Evolutionary conservation across 345 rosid species (phyloP).

Genomic region (Salix purpurea): DNA sequence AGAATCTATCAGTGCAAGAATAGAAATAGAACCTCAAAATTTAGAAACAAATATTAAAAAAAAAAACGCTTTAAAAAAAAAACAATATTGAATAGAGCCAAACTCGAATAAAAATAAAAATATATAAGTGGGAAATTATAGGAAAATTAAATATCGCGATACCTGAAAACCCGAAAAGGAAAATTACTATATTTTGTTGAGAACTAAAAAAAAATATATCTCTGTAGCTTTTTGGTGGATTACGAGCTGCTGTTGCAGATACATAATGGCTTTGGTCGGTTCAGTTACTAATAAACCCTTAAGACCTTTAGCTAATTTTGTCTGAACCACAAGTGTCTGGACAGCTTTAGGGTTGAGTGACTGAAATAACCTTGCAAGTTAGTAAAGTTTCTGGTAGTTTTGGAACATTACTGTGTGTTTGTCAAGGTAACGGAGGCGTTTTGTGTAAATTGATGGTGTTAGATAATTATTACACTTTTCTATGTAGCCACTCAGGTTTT

Average conservation of each 20-base stretch:
- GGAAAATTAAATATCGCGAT: constrained; percentile 6
- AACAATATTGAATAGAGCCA: background rate
- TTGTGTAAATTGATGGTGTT: background rate
- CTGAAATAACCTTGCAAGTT: background rate
- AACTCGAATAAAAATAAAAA: background rate
- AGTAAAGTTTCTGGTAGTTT: background rate
- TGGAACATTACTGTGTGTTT: background rate
- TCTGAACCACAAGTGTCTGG: background rate
- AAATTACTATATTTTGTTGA: background rate
- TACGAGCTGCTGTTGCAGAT: constrained; percentile 14
- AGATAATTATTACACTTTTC: background rate
- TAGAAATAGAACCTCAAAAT: background rate
- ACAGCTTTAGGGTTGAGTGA: background rate
- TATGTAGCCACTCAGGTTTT: background rate
- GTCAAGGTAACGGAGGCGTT: background rate
- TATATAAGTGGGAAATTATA: background rate
- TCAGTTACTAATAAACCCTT: constrained; percentile 7
- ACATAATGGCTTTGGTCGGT: background rate
- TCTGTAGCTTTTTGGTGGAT: constrained; percentile 17
- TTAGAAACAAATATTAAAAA: background rate
- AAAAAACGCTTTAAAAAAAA: background rate
- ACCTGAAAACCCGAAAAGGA: constrained; percentile 8
- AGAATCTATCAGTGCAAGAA: background rate
- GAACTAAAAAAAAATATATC: background rate
- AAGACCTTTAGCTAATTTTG: background rate